Conservation (phyloP, 164 flowering plant species). For the Cinnamomum micranthum region DNA sequence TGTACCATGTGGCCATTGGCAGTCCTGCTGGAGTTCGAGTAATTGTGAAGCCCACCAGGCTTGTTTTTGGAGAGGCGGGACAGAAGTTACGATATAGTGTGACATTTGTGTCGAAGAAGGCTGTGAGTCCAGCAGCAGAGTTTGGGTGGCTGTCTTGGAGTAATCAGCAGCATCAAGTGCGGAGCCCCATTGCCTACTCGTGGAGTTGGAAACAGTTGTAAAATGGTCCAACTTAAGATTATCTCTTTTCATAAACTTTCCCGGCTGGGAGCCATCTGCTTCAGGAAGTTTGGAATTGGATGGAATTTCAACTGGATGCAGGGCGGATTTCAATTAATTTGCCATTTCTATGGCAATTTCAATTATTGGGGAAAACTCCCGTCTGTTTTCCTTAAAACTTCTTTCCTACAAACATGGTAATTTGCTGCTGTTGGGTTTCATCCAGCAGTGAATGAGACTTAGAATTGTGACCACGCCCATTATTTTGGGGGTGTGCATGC, state of each 20-base stretch:
- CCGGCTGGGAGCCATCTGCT: not conserved
- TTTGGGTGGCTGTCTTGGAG: conserved; percentile 72
- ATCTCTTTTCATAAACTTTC: not conserved
- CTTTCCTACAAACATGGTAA: no score
- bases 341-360: not conserved
- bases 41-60: conserved; percentile 52
- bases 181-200: conserved; percentile 65
- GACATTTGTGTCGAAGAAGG: conserved; percentile 47
- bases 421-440: not conserved
- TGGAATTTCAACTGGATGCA: not conserved
- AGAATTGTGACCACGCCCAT: not conserved
- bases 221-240: not conserved
- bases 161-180: conserved; percentile 47
- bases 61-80: conserved; percentile 53
- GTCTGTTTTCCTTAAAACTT: not conserved
- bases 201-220: conserved; percentile 32
- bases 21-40: conserved; percentile 46
- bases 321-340: not conserved
- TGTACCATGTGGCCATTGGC: conserved; percentile 36
- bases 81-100: conserved; percentile 64
- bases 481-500: not conserved
- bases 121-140: not conserved
- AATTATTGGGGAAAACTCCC: not conserved
- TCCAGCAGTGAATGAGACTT: not conserved
- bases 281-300: not conserved